These are phyloP conservation scores for Rubia occidens DNA, from an alignment of 305 asterid species.

Conservation along the genomic window DNA sequence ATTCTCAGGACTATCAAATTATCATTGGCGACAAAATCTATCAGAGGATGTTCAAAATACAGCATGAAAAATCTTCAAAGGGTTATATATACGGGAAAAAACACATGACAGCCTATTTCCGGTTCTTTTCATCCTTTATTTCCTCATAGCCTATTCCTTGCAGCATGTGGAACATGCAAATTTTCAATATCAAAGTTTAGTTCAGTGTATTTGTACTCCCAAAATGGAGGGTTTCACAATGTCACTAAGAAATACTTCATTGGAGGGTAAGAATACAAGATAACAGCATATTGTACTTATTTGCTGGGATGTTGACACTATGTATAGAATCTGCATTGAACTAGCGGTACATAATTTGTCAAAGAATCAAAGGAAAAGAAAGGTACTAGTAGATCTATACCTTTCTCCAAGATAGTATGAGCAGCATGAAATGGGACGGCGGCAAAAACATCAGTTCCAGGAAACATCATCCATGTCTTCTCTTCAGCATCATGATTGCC, in stretches of 20 bases:
- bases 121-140: too few species aligned
- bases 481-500: constrained; percentile 75
- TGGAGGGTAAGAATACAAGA: too few species aligned
- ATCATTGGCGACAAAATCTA: too few species aligned
- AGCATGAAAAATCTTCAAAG: too few species aligned
- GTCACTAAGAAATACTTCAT: not conserved
- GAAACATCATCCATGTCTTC: constrained; percentile 64
- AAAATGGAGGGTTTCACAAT: not conserved
- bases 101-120: too few species aligned
- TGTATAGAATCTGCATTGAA: not conserved
- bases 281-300: not conserved
- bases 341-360: not conserved
- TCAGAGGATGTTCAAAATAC: too few species aligned
- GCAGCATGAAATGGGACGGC: constrained; percentile 83
- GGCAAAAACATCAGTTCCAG: constrained; percentile 66
- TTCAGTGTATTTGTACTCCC: not conserved
- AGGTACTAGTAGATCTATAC: constrained; percentile 21
- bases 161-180: not conserved
- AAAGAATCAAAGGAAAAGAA: not conserved
- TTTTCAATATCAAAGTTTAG: not conserved
- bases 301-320: not conserved
- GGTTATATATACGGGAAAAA: too few species aligned
- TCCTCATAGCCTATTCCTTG: too few species aligned
- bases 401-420: constrained; percentile 79
- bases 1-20: too few species aligned